Percentiles rank a stretch among this genome's conserved stretches.
phyloP scores from a whole-genome alignment of 768 basidiomycete species.

The Panellus pusillus region DNA sequence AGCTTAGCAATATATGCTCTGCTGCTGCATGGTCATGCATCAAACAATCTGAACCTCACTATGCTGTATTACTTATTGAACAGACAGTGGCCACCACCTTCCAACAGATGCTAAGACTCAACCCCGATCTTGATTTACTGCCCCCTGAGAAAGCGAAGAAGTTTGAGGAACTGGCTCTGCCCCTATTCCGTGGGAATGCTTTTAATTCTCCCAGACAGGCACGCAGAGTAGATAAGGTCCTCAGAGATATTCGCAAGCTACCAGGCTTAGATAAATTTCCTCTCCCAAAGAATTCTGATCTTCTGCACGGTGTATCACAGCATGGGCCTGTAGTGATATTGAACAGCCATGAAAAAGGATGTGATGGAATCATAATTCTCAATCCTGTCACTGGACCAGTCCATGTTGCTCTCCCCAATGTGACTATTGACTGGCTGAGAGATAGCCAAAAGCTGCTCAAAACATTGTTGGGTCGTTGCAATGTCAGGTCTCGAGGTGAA shows the following conservation, averaged over 20 bases:
- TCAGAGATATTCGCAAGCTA: constrained; percentile 2
- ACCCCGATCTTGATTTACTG: background rate
- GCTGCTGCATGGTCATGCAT: background rate
- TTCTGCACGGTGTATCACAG: constrained; percentile 7
- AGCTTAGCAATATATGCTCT: background rate
- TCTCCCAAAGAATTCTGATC: background rate
- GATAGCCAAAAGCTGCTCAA: background rate
- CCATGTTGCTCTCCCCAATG: constrained; percentile 2
- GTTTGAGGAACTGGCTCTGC: background rate
- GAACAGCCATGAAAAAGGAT: constrained; percentile 7
- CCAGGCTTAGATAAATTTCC: constrained; percentile 12
- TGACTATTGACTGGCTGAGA: background rate
- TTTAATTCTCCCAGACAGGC: background rate
- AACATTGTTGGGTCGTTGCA: background rate
- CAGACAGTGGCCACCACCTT: background rate
- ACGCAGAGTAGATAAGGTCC: background rate
- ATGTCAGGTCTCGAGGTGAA: background rate
- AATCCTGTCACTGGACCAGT: background rate
- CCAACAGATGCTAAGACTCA: background rate
- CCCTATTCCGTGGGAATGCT: background rate
- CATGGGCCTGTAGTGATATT: constrained; percentile 20
- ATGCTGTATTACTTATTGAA: background rate
- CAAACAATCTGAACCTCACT: background rate
- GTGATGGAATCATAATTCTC: constrained; percentile 19
- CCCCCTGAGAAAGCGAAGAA: background rate